Evolutionary conservation across 805 yeast species (phyloP), one percentile per base, ranked within the genome.

Genomic region (Candida maris): DNA sequence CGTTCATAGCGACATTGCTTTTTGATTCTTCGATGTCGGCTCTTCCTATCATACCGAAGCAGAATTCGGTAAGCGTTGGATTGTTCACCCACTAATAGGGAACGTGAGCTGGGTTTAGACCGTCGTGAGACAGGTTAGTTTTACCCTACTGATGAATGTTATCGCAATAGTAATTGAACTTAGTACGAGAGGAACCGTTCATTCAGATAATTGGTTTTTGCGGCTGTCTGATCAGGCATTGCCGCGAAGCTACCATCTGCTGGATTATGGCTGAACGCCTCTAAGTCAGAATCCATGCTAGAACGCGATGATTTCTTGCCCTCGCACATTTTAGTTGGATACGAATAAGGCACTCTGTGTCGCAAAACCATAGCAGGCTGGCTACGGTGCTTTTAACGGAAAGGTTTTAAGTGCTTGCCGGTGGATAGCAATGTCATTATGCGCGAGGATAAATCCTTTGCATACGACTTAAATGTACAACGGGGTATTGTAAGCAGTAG

Each of bases 241-340:
- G 39, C 39, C 39, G 39, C 39, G 39, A 36, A 36, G 39, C 39
- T 36, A 30, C 39, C 70, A 67, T 64, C 70, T 61, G 68, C 65
- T 61, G 70, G 70, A 66, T 65, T 55, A 64, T 58, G 68, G 68
- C 68, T 64, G 69, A 64, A 63, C 68, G 69, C 68, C 67, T 65
- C 68, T 62, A 62, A 61, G 47, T 45, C 68, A 77, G 77, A 45
- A 74, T 75, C 67, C 71, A 73, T 44, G 79, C 81, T 49, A 65
- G 67, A 52, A 63, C 45, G 67, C 66, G 68, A 61, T 56, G 66
- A 64, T 61, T 57, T 54, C 24, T 34, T 61, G 54, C 56, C 65
- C 65, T 55, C 63, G 64, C 65, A 60, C 64, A 59, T 57, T 56
- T 52, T 59, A 60, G 66, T 50, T 58, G 67, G 61, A 61, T 63